Conservation (phyloP, 352 stramenopile species). For the Phytophthora quininea region DNA sequence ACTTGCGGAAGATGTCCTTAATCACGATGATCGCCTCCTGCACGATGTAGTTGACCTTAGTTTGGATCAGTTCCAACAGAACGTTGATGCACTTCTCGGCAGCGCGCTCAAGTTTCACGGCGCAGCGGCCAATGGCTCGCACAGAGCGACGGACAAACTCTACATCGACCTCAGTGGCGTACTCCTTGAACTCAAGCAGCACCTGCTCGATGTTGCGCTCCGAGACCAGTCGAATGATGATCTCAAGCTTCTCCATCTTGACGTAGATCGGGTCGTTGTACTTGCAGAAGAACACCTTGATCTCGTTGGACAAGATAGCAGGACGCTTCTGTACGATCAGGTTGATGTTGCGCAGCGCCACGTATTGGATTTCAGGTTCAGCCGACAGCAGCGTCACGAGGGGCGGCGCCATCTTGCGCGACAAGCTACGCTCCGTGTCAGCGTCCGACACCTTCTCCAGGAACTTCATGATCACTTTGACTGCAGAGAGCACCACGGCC, state of each 20-base stretch:
- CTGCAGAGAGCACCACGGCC: slow-evolving; percentile 97
- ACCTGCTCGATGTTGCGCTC: slow-evolving; percentile 99
- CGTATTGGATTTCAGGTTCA: slow-evolving; percentile 99
- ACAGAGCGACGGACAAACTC: slow-evolving; percentile 98
- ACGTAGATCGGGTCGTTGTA: slow-evolving; percentile 99
- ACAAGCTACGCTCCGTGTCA: slow-evolving; percentile 92
- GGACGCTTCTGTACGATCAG: slow-evolving; percentile 99
- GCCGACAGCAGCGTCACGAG: slow-evolving; percentile 99
- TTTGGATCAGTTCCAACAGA: slow-evolving; percentile 98
- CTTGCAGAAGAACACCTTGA: slow-evolving; percentile 99
- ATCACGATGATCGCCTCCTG: slow-evolving; percentile 99
- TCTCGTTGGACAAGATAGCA: slow-evolving; percentile 95
- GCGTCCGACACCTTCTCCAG: slow-evolving; percentile 95
- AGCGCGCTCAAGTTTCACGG: slow-evolving; percentile 97
- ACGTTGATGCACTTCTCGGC: slow-evolving; percentile 99
- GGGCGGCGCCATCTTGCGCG: slow-evolving; percentile 96
- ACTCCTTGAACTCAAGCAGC: slow-evolving; percentile 99
- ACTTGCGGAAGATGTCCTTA: slow-evolving; percentile 99
- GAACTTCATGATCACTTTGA: slow-evolving; percentile 98
- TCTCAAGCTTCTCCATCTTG: slow-evolving; percentile 99
- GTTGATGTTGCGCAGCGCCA: slow-evolving; percentile 99
- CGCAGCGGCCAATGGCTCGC: slow-evolving; percentile 96
- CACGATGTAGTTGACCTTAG: slow-evolving; percentile 99
- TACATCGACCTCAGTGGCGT: slow-evolving; percentile 98
- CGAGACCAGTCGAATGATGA: slow-evolving; percentile 98